Evolutionary conservation across 495 filamentous ascomycete species (phyloP).

Genomic region (Penicillium diatomitis): DNA sequence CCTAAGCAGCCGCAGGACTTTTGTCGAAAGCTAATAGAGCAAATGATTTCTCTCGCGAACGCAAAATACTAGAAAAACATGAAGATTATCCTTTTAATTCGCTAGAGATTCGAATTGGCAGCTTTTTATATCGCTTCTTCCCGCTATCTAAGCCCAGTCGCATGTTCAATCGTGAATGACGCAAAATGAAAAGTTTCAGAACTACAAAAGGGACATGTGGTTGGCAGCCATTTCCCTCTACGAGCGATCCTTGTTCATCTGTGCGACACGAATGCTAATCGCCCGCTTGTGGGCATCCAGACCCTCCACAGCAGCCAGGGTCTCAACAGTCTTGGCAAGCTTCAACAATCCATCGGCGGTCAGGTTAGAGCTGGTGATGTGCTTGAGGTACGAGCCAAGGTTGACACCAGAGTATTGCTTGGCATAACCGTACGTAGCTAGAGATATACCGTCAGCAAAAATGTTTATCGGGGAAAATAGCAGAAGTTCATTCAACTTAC

Average conservation of each 20-base stretch:
- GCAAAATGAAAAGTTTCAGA: slow-evolving; percentile 2
- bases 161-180: slow-evolving; percentile 15
- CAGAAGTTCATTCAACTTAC: slow-evolving; percentile 46
- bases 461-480: background rate
- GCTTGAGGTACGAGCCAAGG: slow-evolving; percentile 88
- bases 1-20: no score
- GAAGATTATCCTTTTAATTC: background rate
- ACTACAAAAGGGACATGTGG: background rate
- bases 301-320: slow-evolving; percentile 86
- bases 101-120: background rate
- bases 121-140: background rate
- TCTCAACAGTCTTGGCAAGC: slow-evolving; percentile 84
- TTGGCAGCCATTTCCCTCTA: background rate
- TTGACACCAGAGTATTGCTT: slow-evolving; percentile 98
- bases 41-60: no score
- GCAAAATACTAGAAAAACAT: no score
- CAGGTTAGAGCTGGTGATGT: slow-evolving; percentile 87
- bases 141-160: slow-evolving; percentile 14
- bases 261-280: slow-evolving; percentile 73
- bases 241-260: slow-evolving; percentile 43
- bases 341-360: slow-evolving; percentile 75
- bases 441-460: background rate
- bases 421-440: slow-evolving; percentile 94
- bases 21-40: no score
- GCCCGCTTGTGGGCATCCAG: slow-evolving; percentile 90